Conservation (phyloP, 1,284 basidiomycete genomes). For the Ganoderma resinaceum region DNA sequence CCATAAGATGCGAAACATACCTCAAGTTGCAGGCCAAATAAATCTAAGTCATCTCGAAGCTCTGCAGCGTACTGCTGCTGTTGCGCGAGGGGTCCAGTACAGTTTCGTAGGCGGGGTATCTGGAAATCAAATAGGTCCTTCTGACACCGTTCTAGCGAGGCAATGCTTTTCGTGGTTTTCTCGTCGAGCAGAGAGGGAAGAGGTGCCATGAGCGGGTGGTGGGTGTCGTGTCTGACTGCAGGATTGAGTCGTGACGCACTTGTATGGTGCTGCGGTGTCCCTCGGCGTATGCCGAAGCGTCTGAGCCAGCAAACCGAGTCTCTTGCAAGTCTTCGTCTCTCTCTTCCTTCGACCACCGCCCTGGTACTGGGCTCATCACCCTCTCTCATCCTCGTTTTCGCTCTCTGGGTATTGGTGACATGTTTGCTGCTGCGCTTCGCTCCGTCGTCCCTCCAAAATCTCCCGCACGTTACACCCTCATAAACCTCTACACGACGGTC, state of each 20-base stretch:
- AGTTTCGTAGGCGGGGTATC: slow-evolving; percentile 74
- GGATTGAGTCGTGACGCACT: neutral
- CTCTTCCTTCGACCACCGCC: neutral
- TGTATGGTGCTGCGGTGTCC: neutral
- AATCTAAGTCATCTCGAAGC: slow-evolving; percentile 76
- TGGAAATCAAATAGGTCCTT: slow-evolving; percentile 74
- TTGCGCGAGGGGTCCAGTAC: slow-evolving; percentile 66
- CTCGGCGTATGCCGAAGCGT: slow-evolving; percentile 15
- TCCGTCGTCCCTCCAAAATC: slow-evolving; percentile 15
- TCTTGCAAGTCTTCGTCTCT: neutral
- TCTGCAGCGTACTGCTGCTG: slow-evolving; percentile 81
- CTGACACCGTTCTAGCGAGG: slow-evolving; percentile 60
- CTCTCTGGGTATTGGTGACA: neutral
- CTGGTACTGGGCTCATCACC: neutral
- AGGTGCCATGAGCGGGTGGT: slow-evolving; percentile 59
- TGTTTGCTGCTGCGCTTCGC: slow-evolving; percentile 28
- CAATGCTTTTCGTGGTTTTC: slow-evolving; percentile 56
- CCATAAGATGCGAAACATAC: slow-evolving; percentile 48
- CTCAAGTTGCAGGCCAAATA: slow-evolving; percentile 69
- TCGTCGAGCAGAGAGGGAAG: slow-evolving; percentile 60
- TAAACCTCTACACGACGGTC: slow-evolving; percentile 38
- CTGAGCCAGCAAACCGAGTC: neutral
- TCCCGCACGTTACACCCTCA: slow-evolving; percentile 26
- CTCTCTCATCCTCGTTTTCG: neutral
- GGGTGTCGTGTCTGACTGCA: neutral